Evolutionary conservation across 257 asterid genomes (phyloP).

Genomic region (Striga asiatica): DNA sequence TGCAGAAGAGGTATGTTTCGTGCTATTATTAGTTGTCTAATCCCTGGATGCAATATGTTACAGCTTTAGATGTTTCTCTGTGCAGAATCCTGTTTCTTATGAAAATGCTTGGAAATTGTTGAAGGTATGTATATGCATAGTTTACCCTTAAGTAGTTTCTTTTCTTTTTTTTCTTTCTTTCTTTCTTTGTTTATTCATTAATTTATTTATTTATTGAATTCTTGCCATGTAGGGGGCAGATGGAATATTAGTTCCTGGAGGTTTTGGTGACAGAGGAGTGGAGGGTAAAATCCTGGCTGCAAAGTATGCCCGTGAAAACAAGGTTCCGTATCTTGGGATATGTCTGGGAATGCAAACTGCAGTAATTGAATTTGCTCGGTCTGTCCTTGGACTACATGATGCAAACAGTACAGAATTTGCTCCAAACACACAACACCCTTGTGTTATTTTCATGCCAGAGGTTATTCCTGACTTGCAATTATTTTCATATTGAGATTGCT

Average conservation of each 20-base stretch:
- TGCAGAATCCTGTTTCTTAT: slow-evolving; percentile 70
- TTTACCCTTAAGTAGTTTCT: neutral
- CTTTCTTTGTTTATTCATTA: no score
- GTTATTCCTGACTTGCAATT: slow-evolving; percentile 19
- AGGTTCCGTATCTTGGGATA: slow-evolving; percentile 64
- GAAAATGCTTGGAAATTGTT: slow-evolving; percentile 68
- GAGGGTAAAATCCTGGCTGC: slow-evolving; percentile 81
- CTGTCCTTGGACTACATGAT: slow-evolving; percentile 50
- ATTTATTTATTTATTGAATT: neutral
- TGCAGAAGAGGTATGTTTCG: slow-evolving; percentile 42
- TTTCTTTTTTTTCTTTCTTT: no score
- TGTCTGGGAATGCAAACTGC: slow-evolving; percentile 78
- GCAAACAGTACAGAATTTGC: slow-evolving; percentile 73
- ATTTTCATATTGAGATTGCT: neutral
- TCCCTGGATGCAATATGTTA: slow-evolving; percentile 17
- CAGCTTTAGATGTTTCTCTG: slow-evolving; percentile 17
- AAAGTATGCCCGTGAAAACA: slow-evolving; percentile 65
- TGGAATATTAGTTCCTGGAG: slow-evolving; percentile 73
- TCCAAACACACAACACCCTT: slow-evolving; percentile 44
- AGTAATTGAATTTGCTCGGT: slow-evolving; percentile 57
- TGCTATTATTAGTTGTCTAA: slow-evolving; percentile 8
- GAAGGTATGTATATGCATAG: slow-evolving; percentile 54
- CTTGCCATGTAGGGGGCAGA: slow-evolving; percentile 49
- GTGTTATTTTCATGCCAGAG: slow-evolving; percentile 78
- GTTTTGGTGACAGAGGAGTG: slow-evolving; percentile 82